These are phyloP conservation scores for Wallacemonas sp. DNA, from an alignment of 208 protist genomes.

Conservation along the genomic window DNA sequence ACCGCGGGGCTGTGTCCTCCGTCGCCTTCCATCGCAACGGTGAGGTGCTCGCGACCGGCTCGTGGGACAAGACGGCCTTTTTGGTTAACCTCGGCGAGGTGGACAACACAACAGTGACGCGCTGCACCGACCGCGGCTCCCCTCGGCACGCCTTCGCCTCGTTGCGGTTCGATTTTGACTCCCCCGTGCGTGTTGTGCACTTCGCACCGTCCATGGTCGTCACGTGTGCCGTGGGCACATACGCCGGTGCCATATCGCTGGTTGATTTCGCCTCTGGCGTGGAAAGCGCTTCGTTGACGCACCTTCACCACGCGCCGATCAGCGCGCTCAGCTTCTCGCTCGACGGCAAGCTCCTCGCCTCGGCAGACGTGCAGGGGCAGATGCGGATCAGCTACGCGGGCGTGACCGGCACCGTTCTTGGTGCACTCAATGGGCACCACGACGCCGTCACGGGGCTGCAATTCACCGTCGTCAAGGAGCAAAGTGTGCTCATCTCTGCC, in stretches of 20 bases:
- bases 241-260: constrained; percentile 52
- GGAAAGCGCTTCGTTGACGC: constrained; percentile 31
- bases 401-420: constrained; percentile 48
- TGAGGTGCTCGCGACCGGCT: constrained; percentile 68
- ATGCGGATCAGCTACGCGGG: constrained; percentile 62
- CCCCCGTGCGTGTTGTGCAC: constrained; percentile 50
- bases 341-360: constrained; percentile 70
- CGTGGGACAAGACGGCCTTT: constrained; percentile 63
- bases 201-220: constrained; percentile 69
- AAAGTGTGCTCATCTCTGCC: constrained; percentile 23
- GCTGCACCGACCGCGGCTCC: background rate
- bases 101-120: background rate
- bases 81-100: constrained; percentile 39
- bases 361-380: constrained; percentile 65
- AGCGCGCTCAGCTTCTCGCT: constrained; percentile 51
- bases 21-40: constrained; percentile 64
- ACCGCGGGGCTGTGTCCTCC: constrained; percentile 50
- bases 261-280: constrained; percentile 58
- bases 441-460: constrained; percentile 43
- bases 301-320: constrained; percentile 60
- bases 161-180: constrained; percentile 11
- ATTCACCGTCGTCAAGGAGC: constrained; percentile 32
- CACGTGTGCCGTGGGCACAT: constrained; percentile 71
- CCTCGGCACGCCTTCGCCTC: constrained; percentile 3
- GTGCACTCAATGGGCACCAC: constrained; percentile 66